A percentile compares a stretch with the other conserved stretches of the same genome.
These are phyloP conservation scores for Ustilago trichophora DNA, from an alignment of 1,284 basidiomycete species.

Conservation along the genomic window DNA sequence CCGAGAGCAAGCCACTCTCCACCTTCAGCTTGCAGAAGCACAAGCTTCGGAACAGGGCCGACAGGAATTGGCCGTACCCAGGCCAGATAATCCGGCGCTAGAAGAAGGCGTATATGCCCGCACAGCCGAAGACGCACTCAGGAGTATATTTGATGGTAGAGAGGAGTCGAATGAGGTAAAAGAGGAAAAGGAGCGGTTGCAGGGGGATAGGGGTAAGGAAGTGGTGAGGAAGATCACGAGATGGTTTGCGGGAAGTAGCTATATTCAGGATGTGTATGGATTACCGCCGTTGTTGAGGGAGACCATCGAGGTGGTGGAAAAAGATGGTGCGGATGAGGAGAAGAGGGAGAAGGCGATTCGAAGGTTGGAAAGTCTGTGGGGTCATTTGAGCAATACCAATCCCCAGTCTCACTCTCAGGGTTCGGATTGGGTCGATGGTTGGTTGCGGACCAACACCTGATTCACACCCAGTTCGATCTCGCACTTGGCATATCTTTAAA, in stretches of 20 bases:
- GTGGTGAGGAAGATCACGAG: constrained; percentile 26
- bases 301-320: constrained; percentile 22
- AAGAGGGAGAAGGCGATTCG: constrained; percentile 27
- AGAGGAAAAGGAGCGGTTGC: neutral
- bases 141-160: constrained; percentile 4
- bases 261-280: constrained; percentile 42
- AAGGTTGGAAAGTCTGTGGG: constrained; percentile 39
- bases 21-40: constrained; percentile 20
- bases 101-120: constrained; percentile 38
- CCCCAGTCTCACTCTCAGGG: neutral
- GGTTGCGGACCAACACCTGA: constrained; percentile 25
- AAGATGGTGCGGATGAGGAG: constrained; percentile 21
- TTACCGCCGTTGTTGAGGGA: constrained; percentile 9
- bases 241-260: constrained; percentile 16
- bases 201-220: constrained; percentile 4
- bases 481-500: too few relatives aligned
- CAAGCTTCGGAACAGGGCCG: constrained; percentile 22
- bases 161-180: constrained; percentile 1
- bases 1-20: constrained; percentile 30
- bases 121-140: constrained; percentile 23
- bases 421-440: constrained; percentile 29
- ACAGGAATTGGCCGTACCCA: constrained; percentile 18
- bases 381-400: constrained; percentile 17
- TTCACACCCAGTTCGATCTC: too few relatives aligned
- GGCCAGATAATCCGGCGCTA: constrained; percentile 19